phyloP scores from a whole-genome alignment of 2,329 filamentous ascomycete genomes.

The Dryadomyces sulphureus region DNA sequence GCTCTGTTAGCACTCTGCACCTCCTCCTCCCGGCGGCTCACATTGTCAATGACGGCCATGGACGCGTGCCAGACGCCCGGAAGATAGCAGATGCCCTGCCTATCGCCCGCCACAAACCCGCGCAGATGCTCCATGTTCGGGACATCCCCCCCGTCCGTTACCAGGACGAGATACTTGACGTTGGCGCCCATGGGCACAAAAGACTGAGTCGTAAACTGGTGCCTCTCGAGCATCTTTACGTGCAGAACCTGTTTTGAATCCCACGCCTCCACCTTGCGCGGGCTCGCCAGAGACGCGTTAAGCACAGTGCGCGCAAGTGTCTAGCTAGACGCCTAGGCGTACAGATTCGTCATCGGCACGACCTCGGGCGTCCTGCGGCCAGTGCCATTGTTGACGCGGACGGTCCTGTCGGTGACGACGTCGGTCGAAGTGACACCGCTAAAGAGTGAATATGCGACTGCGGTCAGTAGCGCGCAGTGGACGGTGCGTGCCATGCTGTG shows the following conservation, averaged over 20 bases:
- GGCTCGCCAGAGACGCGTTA: conserved; percentile 3
- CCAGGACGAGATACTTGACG: conserved; percentile 2
- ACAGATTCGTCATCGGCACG: conserved; percentile 2
- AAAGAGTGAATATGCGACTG: background rate
- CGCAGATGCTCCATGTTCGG: conserved; percentile 1
- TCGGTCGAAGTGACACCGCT: conserved; percentile 5
- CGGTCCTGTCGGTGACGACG: conserved; percentile 3
- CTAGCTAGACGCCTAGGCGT: background rate
- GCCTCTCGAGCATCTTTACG: conserved; percentile 2
- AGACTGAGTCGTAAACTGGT: conserved; percentile 5
- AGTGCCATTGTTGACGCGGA: conserved; percentile 3
- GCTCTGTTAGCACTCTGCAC: no score
- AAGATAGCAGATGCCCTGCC: conserved; percentile 5
- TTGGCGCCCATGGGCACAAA: conserved; percentile 5
- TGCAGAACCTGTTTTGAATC: background rate
- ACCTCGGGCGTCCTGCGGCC: conserved; percentile 5
- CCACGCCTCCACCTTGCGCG: background rate
- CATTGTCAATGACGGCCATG: conserved; percentile 2
- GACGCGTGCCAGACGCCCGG: conserved; percentile 6
- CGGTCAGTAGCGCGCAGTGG: conserved; percentile 1
- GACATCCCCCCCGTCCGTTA: background rate
- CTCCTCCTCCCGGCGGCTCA: no score
- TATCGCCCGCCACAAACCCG: conserved; percentile 3
- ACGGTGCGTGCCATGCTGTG: conserved; percentile 1
- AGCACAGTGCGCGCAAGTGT: background rate